Evolutionary conservation across 192 early-diverging fungal species (phyloP).

Genomic region (Coemansia sp.): DNA sequence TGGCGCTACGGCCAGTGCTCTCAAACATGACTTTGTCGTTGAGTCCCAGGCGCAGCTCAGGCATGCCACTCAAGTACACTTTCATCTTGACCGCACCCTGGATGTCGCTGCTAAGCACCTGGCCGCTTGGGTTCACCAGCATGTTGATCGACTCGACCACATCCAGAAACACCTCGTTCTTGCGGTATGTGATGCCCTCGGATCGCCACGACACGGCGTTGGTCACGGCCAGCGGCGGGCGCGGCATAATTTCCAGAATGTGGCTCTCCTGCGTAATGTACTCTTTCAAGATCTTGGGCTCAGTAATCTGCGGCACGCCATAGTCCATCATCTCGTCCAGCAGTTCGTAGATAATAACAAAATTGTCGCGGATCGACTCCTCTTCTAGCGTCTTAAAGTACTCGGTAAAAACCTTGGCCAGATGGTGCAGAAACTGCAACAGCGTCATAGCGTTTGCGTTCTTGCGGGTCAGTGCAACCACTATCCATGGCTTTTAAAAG

Average conservation of each 20-base stretch:
- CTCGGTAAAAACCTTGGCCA: conserved; percentile 89
- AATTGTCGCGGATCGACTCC: conserved; percentile 87
- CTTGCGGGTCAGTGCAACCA: conserved; percentile 93
- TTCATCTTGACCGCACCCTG: conserved; percentile 84
- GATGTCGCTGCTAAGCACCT: conserved; percentile 68
- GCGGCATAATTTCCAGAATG: conserved; percentile 85
- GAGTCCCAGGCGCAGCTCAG: conserved; percentile 78
- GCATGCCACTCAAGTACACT: conserved; percentile 82
- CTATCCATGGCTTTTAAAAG: conserved; percentile 12
- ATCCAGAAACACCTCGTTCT: conserved; percentile 77
- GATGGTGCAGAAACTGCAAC: conserved; percentile 92
- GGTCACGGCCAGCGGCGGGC: conserved; percentile 84
- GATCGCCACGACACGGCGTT: conserved; percentile 71
- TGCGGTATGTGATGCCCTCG: conserved; percentile 70
- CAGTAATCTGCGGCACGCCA: conserved; percentile 85
- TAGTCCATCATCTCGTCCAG: conserved; percentile 95
- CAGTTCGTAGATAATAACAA: conserved; percentile 88
- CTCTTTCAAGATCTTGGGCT: conserved; percentile 84
- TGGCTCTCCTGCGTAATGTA: conserved; percentile 98
- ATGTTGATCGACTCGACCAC: conserved; percentile 75
- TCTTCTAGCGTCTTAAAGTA: conserved; percentile 90
- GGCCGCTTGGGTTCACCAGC: conserved; percentile 65
- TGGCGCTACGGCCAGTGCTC: conserved; percentile 69
- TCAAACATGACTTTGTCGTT: conserved; percentile 96
- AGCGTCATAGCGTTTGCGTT: conserved; percentile 97